Evolutionary conservation across 2,329 filamentous ascomycete species (phyloP), one percentile per base, ranked within the genome.

Genomic region (Clonostachys chloroleuca): DNA sequence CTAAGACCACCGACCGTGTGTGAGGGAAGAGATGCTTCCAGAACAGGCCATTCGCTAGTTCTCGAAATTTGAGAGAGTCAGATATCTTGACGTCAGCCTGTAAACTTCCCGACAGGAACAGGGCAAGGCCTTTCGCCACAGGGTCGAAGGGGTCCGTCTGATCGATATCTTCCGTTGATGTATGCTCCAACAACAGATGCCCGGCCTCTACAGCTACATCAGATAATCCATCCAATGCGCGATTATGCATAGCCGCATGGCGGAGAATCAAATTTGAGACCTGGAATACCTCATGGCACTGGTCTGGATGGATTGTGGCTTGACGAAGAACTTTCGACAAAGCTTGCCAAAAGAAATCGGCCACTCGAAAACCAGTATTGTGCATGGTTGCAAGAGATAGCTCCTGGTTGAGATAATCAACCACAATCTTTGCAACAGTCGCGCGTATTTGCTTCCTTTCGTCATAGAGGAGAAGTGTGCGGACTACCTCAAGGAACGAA

Each of bases 11-110:
- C 24, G 52, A 60, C 53, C 64, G 62, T n/a, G 67, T 59, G 2
- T 74, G 70, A 0, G 87, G 86, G 54, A 89, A 89, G 1, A 91
- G 68, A 55, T 86, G 84, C 47, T 70, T 77, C 58, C 74, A 78
- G 54, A 90, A 81, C 2, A 91, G 60, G 4, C 66, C 59, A 62
- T 61, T 40, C 24, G 60, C 59, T 40, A 65, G 49, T 18, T 62
- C 47, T 10, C 61, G 65, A 34, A 12, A 10, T 41, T 64, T 59
- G 5, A 68, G 43, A 9, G 42, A 35, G 12, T 34, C 40, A 8
- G 43, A 40, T 12, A 34, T 34, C 5, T 53, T 47, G 12, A 63
- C 43, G 37, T 66, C 60, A 8, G 59, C 35, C 35, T 61, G 56
- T 20, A 68, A 44, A 49, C 65, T 67, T 5, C 56, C 34, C 43